A percentile compares a stretch with the other conserved stretches of the same genome.
These are phyloP conservation scores for Lomentospora prolificans DNA, from an alignment of 2,329 filamentous ascomycete genomes.

Conservation along the genomic window DNA sequence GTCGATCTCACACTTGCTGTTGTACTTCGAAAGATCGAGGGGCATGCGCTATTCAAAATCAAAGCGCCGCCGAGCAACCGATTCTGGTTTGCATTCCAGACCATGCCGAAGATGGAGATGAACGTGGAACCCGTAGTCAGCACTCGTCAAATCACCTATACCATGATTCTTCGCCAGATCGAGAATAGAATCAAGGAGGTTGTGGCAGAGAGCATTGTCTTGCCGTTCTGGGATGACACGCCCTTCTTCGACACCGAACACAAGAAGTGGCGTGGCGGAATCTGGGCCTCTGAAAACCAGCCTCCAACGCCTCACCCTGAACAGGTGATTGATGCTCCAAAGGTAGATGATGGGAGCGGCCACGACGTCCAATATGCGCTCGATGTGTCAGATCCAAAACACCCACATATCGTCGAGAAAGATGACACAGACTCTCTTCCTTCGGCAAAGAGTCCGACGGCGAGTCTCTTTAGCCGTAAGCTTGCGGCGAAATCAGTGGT, in stretches of 20 bases:
- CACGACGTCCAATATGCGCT: constrained; percentile 32
- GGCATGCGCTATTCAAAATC: constrained; percentile 74
- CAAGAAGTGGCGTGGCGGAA: constrained; percentile 75
- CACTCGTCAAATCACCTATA: constrained; percentile 89
- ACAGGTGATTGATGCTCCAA: constrained; percentile 18
- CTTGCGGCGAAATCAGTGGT: constrained; percentile 21
- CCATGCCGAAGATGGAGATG: constrained; percentile 89
- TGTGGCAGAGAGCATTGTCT: constrained; percentile 80
- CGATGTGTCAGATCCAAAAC: constrained; percentile 7
- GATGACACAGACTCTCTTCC: constrained; percentile 38
- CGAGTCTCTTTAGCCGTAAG: constrained; percentile 42
- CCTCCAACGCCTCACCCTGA: neutral
- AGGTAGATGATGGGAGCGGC: constrained; percentile 34
- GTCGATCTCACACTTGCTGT: constrained; percentile 83
- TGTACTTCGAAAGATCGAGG: constrained; percentile 74
- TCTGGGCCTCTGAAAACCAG: constrained; percentile 54
- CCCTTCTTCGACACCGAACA: constrained; percentile 77
- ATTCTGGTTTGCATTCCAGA: constrained; percentile 90
- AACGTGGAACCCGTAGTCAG: constrained; percentile 94
- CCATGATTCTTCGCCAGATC: constrained; percentile 82
- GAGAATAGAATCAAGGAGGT: constrained; percentile 93
- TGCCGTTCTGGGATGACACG: constrained; percentile 92
- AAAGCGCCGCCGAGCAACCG: constrained; percentile 94
- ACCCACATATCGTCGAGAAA: constrained; percentile 37
- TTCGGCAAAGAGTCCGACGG: constrained; percentile 24